Evolutionary conservation across 192 early-diverging fungal species (phyloP).

Genomic region (Coemansia umbellata): DNA sequence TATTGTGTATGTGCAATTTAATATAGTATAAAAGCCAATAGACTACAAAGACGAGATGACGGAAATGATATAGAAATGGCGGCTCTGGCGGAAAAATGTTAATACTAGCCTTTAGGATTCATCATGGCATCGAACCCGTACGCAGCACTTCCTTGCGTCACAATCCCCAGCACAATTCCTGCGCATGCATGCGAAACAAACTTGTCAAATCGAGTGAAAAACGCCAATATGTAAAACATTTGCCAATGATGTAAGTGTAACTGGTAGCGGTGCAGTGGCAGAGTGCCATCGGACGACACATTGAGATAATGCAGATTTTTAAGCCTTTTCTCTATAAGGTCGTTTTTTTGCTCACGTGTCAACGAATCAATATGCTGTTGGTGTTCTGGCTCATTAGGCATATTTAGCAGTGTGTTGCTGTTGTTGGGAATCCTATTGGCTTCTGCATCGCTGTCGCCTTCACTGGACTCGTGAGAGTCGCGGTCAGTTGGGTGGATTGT

Average conservation of each 20-base stretch:
- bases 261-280: conserved; percentile 22
- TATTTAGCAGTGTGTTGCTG: conserved; percentile 9
- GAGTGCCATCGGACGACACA: conserved; percentile 3
- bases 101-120: conserved; percentile 13
- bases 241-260: conserved; percentile 83
- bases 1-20: too few species aligned
- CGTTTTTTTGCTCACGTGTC: conserved; percentile 18
- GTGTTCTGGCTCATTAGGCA: conserved; percentile 15
- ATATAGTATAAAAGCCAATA: too few species aligned
- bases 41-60: too few species aligned
- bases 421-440: neutral
- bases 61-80: too few species aligned
- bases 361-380: conserved; percentile 7
- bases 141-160: conserved; percentile 66
- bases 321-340: conserved; percentile 14
- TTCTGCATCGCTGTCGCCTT: neutral
- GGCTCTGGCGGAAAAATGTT: neutral
- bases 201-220: conserved; percentile 73
- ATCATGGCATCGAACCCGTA: conserved; percentile 59
- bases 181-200: conserved; percentile 65
- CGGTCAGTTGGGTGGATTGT: neutral
- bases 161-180: conserved; percentile 67
- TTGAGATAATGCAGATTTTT: conserved; percentile 30
- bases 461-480: neutral
- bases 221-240: conserved; percentile 75